phyloP scores from a whole-genome alignment of 2,329 filamentous ascomycete species.

The Xylariaceae sp. region DNA sequence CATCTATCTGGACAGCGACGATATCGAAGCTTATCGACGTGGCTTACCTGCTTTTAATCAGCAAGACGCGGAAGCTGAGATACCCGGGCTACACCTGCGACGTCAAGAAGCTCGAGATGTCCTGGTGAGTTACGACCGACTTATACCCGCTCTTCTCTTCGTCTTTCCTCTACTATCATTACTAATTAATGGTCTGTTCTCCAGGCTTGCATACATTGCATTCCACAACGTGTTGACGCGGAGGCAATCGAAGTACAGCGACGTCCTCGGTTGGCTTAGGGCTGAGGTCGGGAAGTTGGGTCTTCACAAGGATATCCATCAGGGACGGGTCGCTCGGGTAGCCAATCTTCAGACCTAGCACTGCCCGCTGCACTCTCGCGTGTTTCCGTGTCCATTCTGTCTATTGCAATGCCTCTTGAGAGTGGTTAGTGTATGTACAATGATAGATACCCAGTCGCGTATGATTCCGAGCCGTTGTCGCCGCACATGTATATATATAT shows the following conservation, averaged over 20 bases:
- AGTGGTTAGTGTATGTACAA: background rate
- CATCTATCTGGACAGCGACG: constrained; percentile 50
- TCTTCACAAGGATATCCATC: constrained; percentile 36
- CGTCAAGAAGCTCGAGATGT: constrained; percentile 62
- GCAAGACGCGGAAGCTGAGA: constrained; percentile 48
- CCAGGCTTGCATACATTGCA: constrained; percentile 69
- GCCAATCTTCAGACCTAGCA: background rate
- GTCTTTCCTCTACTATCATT: background rate
- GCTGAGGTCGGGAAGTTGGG: constrained; percentile 46
- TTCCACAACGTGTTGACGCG: constrained; percentile 68
- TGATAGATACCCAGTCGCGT: constrained; percentile 7
- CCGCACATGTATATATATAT: no score
- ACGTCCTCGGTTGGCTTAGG: constrained; percentile 70
- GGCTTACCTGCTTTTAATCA: constrained; percentile 65
- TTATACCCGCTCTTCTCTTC: background rate
- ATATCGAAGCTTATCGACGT: constrained; percentile 68
- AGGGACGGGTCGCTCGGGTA: constrained; percentile 29
- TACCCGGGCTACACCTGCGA: constrained; percentile 59
- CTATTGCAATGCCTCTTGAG: background rate
- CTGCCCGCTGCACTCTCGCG: no score
- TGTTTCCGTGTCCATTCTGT: no score
- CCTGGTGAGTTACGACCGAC: constrained; percentile 66
- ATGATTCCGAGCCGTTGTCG: no score
- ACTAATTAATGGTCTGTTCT: no score
- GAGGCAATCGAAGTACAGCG: constrained; percentile 71